Percentiles rank a stretch among this genome's conserved stretches.
Conservation (phyloP, 2,329 filamentous ascomycete species). For the Thelonectria olida region DNA sequence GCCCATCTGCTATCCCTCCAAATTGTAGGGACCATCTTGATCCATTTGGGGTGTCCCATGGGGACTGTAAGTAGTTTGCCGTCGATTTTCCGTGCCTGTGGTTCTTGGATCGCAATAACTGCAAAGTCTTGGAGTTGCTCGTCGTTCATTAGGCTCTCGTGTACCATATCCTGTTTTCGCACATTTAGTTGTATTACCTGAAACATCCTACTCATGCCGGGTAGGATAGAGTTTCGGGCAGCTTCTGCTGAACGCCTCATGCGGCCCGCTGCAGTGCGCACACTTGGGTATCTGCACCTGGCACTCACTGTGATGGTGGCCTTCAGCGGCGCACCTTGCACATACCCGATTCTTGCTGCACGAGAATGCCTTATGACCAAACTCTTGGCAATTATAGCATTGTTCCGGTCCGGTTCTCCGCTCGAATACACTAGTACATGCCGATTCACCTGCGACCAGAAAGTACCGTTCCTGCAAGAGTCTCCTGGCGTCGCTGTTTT, state of each 20-base stretch:
- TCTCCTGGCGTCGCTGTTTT: no score
- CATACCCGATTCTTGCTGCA: constrained; percentile 15
- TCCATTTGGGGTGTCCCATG: constrained; percentile 6
- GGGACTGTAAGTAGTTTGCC: constrained; percentile 6
- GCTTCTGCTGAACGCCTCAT: constrained; percentile 13
- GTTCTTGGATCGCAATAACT: constrained; percentile 15
- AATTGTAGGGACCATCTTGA: constrained; percentile 10
- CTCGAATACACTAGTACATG: no score
- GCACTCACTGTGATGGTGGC: neutral
- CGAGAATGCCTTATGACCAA: constrained; percentile 18
- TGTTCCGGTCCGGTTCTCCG: constrained; percentile 9
- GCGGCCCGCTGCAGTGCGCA: constrained; percentile 1
- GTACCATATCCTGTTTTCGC: neutral
- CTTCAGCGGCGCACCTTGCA: constrained; percentile 6
- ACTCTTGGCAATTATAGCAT: constrained; percentile 13
- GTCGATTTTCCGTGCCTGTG: constrained; percentile 1
- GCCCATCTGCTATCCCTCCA: neutral
- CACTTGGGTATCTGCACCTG: neutral
- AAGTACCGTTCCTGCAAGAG: no score
- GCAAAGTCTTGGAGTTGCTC: constrained; percentile 5
- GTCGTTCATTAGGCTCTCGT: constrained; percentile 14
- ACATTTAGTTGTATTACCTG: constrained; percentile 7
- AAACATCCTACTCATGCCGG: neutral
- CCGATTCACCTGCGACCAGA: no score
- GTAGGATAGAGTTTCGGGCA: constrained; percentile 4